Percentiles rank a stretch among this genome's conserved stretches.
Conservation (phyloP, 1,139 yeast genomes). For the Protomyces lactucae-debilis region DNA sequence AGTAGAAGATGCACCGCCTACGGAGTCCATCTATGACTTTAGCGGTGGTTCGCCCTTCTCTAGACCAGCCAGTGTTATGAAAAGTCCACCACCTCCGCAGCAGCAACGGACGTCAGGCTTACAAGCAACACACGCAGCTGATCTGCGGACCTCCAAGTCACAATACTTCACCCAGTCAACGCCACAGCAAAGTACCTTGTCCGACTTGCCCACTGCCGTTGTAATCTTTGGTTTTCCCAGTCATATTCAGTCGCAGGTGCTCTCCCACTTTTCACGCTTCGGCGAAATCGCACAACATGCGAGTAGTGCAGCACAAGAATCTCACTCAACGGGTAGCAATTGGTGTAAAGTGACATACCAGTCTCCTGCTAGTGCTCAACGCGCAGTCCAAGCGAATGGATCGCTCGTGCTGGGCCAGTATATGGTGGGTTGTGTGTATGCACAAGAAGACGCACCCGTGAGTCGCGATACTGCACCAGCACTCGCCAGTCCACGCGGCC, state of each 20-base stretch:
- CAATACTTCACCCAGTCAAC: neutral
- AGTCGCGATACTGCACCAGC: neutral
- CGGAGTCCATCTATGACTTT: slow-evolving; percentile 29
- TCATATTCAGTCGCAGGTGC: slow-evolving; percentile 58
- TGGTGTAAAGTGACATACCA: slow-evolving; percentile 88
- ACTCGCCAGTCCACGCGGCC: neutral
- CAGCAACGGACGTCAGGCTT: neutral
- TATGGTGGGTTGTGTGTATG: slow-evolving; percentile 62
- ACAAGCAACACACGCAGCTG: neutral
- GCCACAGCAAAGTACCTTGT: neutral
- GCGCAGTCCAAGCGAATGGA: slow-evolving; percentile 82
- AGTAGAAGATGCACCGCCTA: slow-evolving; percentile 30
- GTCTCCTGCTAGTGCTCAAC: slow-evolving; percentile 66
- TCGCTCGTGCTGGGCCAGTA: slow-evolving; percentile 58
- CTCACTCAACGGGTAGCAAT: slow-evolving; percentile 39
- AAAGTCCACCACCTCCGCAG: neutral
- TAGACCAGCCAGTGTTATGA: neutral
- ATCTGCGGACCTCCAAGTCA: neutral
- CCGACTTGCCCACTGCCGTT: slow-evolving; percentile 47
- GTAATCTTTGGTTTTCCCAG: slow-evolving; percentile 88
- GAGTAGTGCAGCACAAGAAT: slow-evolving; percentile 36
- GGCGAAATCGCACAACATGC: slow-evolving; percentile 79
- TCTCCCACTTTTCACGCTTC: slow-evolving; percentile 71
- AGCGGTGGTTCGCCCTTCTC: slow-evolving; percentile 23
- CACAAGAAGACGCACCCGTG: slow-evolving; percentile 18